Evolutionary conservation across 2,329 filamentous ascomycete species (phyloP), one percentile per base, ranked within the genome.

Genomic region (Diaporthe destruens): DNA sequence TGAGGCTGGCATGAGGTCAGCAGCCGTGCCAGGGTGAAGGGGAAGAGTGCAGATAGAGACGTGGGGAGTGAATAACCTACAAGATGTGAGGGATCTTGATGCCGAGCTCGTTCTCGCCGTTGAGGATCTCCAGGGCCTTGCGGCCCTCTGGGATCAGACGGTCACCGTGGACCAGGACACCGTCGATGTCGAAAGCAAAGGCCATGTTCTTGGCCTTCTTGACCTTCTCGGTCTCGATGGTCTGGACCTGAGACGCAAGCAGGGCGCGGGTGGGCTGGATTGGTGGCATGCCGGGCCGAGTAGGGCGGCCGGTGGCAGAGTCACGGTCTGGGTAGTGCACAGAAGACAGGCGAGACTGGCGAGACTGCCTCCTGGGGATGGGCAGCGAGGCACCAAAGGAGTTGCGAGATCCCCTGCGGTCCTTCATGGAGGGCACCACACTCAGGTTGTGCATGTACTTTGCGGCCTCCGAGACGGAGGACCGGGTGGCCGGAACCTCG

Each of bases 161-260:
- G 82, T 92, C 91, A 78, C 91, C 91, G 82, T 93, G 92, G 71
- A 93, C 92, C 32, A 94, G 86, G 72, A 94, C 92, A 84, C 92
- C 92, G 77, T 94, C 93, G 73, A 93, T 92, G 81, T 95, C 93
- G 76, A 95, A 95, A 78, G 91, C 93, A 76, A 95, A 95, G 8
- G 91, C 91, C 91, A 94, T 94, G 84, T 94, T 91, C 87, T 94
- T 94, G 72, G 91, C 92, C 72, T 88, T 87, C 39, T 83, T 83
- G 20, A 93, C 92, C 84, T 92, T 93, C 77, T 91, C 88, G 71
- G 87, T 82, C 76, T 88, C 86, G 75, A 94, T 85, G 75, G 91
- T 89, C 83, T 94, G 92, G 25, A 93, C 85, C 82, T 93, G 92
- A 3, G 90, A 89, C 49, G 90, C 91, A 74, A 94, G 84, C 74